These are phyloP conservation scores for Septoria petroselini DNA, from an alignment of 2,329 filamentous ascomycete genomes.

Conservation along the genomic window DNA sequence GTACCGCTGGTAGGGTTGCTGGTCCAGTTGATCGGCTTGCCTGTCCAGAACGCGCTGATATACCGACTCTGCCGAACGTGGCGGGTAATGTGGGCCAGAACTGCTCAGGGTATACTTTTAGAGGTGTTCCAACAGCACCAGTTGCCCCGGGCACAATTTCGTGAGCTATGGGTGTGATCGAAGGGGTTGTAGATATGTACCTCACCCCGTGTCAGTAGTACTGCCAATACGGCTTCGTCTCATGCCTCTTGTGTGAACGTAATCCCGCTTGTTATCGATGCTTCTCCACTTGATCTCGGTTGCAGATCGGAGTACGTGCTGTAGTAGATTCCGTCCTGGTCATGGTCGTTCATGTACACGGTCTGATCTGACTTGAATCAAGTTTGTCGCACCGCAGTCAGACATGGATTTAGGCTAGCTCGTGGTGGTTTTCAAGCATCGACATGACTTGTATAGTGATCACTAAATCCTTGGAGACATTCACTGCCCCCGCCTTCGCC, in stretches of 20 bases:
- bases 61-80: background rate
- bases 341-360: no score
- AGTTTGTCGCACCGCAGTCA: no score
- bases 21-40: background rate
- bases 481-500: no score
- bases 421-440: no score
- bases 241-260: slow-evolving; percentile 6
- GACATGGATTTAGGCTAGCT: no score
- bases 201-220: background rate
- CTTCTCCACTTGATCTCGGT: slow-evolving; percentile 11
- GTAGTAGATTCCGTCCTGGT: no score
- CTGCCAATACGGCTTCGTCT: slow-evolving; percentile 11
- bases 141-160: background rate
- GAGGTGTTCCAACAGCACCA: background rate
- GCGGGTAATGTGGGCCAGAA: background rate
- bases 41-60: background rate
- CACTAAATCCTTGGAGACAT: no score
- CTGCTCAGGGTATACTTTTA: background rate
- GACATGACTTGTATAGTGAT: no score
- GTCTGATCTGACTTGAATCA: no score
- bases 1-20: background rate
- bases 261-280: slow-evolving; percentile 1
- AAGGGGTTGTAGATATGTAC: background rate
- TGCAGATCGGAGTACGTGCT: slow-evolving; percentile 2
- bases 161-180: background rate